These are phyloP conservation scores for Ogataea degrootiae DNA, from an alignment of 805 yeast genomes.

Conservation along the genomic window DNA sequence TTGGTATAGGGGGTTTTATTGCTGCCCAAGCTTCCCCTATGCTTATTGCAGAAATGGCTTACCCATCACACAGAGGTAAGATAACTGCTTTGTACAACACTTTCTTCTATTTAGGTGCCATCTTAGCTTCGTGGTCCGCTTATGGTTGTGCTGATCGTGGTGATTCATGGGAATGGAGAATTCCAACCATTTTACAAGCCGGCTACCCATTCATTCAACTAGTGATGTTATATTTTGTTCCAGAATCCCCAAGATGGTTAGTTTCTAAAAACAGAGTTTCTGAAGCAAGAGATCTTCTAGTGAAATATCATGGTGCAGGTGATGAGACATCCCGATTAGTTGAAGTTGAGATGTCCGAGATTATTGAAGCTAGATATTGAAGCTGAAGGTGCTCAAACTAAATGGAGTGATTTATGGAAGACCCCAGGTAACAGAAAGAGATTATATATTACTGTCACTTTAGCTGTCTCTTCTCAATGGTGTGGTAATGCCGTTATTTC, in stretches of 20 bases:
- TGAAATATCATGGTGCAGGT: conserved; percentile 23
- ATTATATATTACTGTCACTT: conserved; percentile 24
- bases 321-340: conserved; percentile 29
- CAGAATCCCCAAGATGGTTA: conserved; percentile 42
- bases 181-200: conserved; percentile 51
- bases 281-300: conserved; percentile 25
- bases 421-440: conserved; percentile 34
- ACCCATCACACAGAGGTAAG: conserved; percentile 40
- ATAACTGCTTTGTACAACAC: conserved; percentile 45
- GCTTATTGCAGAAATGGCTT: conserved; percentile 46
- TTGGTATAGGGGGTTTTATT: conserved; percentile 44
- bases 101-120: conserved; percentile 42
- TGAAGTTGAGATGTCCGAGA: conserved; percentile 33
- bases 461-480: conserved; percentile 33
- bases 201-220: conserved; percentile 40
- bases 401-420: conserved; percentile 32
- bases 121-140: conserved; percentile 43
- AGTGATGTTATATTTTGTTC: conserved; percentile 31
- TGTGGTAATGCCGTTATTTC: conserved; percentile 45
- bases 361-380: conserved; percentile 33
- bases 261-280: conserved; percentile 32
- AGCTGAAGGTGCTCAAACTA: conserved; percentile 20
- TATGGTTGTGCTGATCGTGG: conserved; percentile 34
- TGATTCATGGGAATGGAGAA: conserved; percentile 44
- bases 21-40: conserved; percentile 43